Percentiles rank a stretch among this genome's conserved stretches.
These are phyloP conservation scores for Earliella scabrosa DNA, from an alignment of 1,284 basidiomycete species.

Conservation along the genomic window DNA sequence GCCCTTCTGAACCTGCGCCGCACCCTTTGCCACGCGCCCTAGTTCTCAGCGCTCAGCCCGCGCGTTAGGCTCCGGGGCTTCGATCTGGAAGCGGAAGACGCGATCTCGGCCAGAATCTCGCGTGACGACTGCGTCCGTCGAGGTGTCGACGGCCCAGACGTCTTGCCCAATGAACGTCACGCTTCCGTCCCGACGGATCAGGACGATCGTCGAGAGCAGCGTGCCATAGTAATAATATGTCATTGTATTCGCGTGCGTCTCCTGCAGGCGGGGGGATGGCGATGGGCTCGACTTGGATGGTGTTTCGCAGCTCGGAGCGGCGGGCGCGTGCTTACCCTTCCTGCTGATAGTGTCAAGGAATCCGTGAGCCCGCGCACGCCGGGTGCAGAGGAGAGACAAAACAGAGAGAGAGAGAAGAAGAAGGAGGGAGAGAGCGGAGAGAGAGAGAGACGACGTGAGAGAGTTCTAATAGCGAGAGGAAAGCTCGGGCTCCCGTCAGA, in stretches of 20 bases:
- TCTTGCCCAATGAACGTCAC: constrained; percentile 76
- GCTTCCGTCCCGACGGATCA: constrained; percentile 62
- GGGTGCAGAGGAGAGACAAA: too few relatives aligned
- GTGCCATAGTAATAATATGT: constrained; percentile 76
- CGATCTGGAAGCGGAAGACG: constrained; percentile 56
- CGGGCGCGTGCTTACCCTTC: constrained; percentile 42
- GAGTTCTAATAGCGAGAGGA: too few relatives aligned
- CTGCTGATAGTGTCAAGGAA: constrained; percentile 35
- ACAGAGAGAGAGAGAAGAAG: too few relatives aligned
- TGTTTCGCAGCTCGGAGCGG: constrained; percentile 58
- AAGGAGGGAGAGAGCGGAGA: too few relatives aligned
- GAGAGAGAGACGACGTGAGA: too few relatives aligned
- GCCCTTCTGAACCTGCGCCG: too few relatives aligned
- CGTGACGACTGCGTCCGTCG: constrained; percentile 32
- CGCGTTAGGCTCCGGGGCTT: too few relatives aligned
- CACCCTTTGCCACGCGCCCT: constrained; percentile 24
- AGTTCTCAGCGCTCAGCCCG: too few relatives aligned
- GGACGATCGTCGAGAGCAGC: constrained; percentile 71
- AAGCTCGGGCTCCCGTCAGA: constrained; percentile 69
- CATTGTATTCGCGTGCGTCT: too few relatives aligned
- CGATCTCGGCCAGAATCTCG: constrained; percentile 51
- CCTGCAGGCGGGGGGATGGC: too few relatives aligned
- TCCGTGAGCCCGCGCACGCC: constrained; percentile 2
- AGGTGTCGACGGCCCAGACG: constrained; percentile 54
- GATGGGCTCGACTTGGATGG: constrained; percentile 63